These are phyloP conservation scores for Neofusicoccum parvum DNA, from an alignment of 2,329 filamentous ascomycete genomes.

Conservation along the genomic window DNA sequence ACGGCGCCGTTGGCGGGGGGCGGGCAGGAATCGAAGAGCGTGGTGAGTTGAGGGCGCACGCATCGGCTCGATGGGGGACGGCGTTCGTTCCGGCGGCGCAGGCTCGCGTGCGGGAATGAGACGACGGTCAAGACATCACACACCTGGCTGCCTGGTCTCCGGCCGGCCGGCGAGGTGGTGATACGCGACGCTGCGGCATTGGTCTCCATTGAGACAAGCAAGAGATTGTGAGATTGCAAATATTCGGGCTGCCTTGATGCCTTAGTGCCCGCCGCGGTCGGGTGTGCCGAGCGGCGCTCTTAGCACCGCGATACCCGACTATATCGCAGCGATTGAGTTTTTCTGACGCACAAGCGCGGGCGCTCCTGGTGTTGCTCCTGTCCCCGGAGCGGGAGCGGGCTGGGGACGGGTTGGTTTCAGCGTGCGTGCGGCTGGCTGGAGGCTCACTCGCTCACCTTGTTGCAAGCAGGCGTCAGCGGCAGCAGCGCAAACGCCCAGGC, in stretches of 20 bases:
- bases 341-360: not conserved
- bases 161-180: constrained; percentile 3
- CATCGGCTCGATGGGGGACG: not conserved
- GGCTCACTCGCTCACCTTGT: too few relatives aligned
- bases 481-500: not conserved
- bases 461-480: not conserved
- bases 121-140: not conserved
- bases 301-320: not conserved
- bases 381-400: not conserved
- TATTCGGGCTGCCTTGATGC: not conserved
- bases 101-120: not conserved
- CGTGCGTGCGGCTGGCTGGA: not conserved
- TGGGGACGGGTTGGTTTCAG: not conserved
- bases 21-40: not conserved
- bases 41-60: not conserved
- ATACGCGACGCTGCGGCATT: not conserved
- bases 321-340: not conserved
- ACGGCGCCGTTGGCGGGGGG: constrained; percentile 39
- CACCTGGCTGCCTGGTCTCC: not conserved
- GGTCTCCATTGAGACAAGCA: too few relatives aligned
- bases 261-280: not conserved
- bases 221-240: too few relatives aligned
- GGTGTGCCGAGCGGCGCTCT: not conserved
- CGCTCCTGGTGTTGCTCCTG: not conserved
- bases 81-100: not conserved